These are phyloP conservation scores for Ophiostoma piceae DNA, from an alignment of 2,329 filamentous ascomycete species.

Conservation along the genomic window DNA sequence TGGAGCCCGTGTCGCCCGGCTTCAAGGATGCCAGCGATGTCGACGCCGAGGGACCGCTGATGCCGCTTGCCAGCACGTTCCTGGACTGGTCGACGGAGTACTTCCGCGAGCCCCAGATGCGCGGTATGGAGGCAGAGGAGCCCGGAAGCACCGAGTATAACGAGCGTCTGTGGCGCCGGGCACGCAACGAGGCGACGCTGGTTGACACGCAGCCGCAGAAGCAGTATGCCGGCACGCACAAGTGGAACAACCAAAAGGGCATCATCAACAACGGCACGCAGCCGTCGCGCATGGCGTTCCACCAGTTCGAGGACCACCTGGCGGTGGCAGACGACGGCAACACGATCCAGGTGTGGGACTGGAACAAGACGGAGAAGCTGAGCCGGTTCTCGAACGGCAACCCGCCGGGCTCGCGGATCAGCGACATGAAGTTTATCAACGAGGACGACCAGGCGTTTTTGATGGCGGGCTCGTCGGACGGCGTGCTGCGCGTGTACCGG, in stretches of 20 bases:
- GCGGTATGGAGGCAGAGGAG: slow-evolving; percentile 89
- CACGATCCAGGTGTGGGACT: slow-evolving; percentile 89
- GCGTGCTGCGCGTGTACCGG: slow-evolving; percentile 86
- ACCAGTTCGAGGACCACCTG: slow-evolving; percentile 95
- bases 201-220: slow-evolving; percentile 91
- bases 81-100: slow-evolving; percentile 96
- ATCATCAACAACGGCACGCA: slow-evolving; percentile 87
- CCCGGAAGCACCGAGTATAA: slow-evolving; percentile 97
- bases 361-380: slow-evolving; percentile 68
- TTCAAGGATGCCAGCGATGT: slow-evolving; percentile 53
- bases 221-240: slow-evolving; percentile 74
- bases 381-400: slow-evolving; percentile 93
- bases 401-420: slow-evolving; percentile 83
- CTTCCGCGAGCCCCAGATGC: slow-evolving; percentile 98
- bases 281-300: slow-evolving; percentile 88
- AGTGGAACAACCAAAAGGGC: slow-evolving; percentile 77
- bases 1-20: slow-evolving; percentile 71
- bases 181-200: slow-evolving; percentile 88
- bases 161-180: slow-evolving; percentile 83
- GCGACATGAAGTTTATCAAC: slow-evolving; percentile 94
- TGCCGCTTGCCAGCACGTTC: slow-evolving; percentile 79
- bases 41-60: slow-evolving; percentile 50
- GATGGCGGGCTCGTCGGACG: slow-evolving; percentile 92
- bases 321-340: slow-evolving; percentile 91
- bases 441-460: slow-evolving; percentile 94